phyloP scores from a whole-genome alignment of 1,284 basidiomycete genomes.

The Butyriboletus appendiculatus region DNA sequence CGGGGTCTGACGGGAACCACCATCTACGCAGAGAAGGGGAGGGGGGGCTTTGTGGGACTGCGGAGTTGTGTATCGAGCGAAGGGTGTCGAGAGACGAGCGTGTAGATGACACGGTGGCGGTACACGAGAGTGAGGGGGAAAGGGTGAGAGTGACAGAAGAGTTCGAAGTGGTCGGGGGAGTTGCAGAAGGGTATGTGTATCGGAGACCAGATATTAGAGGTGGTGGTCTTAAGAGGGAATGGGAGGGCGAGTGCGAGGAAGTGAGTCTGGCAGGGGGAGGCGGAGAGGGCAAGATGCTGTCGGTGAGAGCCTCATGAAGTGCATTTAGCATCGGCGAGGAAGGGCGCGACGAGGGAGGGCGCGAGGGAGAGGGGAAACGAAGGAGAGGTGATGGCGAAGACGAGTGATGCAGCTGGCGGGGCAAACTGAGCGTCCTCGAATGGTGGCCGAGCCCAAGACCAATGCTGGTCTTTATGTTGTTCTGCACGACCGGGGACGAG shows the following conservation, averaged over 20 bases:
- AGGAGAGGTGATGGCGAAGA: slow-evolving; percentile 21
- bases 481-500: slow-evolving; percentile 4
- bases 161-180: slow-evolving; percentile 41
- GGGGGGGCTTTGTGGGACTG: slow-evolving; percentile 14
- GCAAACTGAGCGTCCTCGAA: slow-evolving; percentile 12
- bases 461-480: not conserved
- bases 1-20: slow-evolving; percentile 52
- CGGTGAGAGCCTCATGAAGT: slow-evolving; percentile 43
- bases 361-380: slow-evolving; percentile 28
- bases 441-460: slow-evolving; percentile 1
- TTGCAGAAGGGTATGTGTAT: slow-evolving; percentile 64
- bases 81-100: slow-evolving; percentile 64
- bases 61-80: slow-evolving; percentile 50
- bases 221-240: slow-evolving; percentile 46
- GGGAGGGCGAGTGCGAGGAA: slow-evolving; percentile 38
- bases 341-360: slow-evolving; percentile 29
- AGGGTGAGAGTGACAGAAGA: slow-evolving; percentile 36
- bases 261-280: slow-evolving; percentile 53
- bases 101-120: slow-evolving; percentile 30
- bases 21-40: slow-evolving; percentile 40
- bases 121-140: slow-evolving; percentile 37
- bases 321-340: slow-evolving; percentile 31
- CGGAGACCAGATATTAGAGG: slow-evolving; percentile 61
- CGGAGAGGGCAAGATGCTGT: slow-evolving; percentile 40
- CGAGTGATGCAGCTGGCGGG: slow-evolving; percentile 19